Percentiles rank a stretch among this genome's conserved stretches.
Evolutionary conservation across 2,329 filamentous ascomycete genomes (phyloP).

Genomic region (Aureobasidium namibiae): DNA sequence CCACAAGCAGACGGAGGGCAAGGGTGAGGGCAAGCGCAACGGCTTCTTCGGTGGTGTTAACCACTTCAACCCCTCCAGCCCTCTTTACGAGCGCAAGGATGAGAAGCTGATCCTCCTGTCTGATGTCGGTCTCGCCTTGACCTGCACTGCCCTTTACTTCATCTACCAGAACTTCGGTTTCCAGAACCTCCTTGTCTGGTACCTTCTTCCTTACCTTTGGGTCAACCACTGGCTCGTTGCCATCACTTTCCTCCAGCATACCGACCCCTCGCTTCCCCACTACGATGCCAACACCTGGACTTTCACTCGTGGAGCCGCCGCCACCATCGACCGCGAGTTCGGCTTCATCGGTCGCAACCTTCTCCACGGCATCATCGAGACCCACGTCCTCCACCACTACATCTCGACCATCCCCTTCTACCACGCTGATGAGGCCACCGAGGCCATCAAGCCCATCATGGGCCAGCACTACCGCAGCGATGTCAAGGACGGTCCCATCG

Average conservation of each 20-base stretch:
- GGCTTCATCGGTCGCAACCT: slow-evolving; percentile 88
- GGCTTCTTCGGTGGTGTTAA: slow-evolving; percentile 75
- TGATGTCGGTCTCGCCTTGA: slow-evolving; percentile 66
- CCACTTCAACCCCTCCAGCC: slow-evolving; percentile 85
- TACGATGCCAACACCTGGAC: slow-evolving; percentile 83
- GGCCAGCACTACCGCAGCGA: slow-evolving; percentile 89
- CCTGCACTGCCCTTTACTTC: slow-evolving; percentile 52
- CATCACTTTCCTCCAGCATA: slow-evolving; percentile 97
- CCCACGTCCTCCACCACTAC: slow-evolving; percentile 96
- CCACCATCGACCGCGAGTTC: slow-evolving; percentile 95
- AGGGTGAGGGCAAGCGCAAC: slow-evolving; percentile 86
- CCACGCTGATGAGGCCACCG: slow-evolving; percentile 85
- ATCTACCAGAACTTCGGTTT: slow-evolving; percentile 74
- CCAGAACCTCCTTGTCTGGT: slow-evolving; percentile 86
- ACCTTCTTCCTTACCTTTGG: slow-evolving; percentile 90
- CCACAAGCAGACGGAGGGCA: slow-evolving; percentile 82
- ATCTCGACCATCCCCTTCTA: slow-evolving; percentile 95
- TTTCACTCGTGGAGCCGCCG: slow-evolving; percentile 85
- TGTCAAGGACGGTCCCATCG: slow-evolving; percentile 63
- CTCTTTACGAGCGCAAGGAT: slow-evolving; percentile 85
- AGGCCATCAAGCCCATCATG: slow-evolving; percentile 93
- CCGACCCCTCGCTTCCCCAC: slow-evolving; percentile 87
- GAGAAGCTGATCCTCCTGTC: slow-evolving; percentile 79
- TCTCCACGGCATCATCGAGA: slow-evolving; percentile 94
- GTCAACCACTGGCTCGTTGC: slow-evolving; percentile 99